Percentiles rank a stretch among this genome's conserved stretches.
Evolutionary conservation across 345 rosid genomes (phyloP).

Genomic region (Geranium rotundifolium): DNA sequence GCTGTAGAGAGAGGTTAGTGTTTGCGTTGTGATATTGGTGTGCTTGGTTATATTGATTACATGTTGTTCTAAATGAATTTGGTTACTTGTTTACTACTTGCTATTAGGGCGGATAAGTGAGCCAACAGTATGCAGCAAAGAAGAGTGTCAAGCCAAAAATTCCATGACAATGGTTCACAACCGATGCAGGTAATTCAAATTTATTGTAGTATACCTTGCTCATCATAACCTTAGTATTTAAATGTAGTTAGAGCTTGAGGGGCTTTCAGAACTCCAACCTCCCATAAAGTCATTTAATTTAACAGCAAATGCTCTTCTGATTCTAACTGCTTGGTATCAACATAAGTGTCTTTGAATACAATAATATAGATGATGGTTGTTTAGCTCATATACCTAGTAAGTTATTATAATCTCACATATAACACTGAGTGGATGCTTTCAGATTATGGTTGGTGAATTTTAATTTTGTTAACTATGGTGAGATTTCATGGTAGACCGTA

Average conservation of each 20-base stretch:
- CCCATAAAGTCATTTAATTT: no score
- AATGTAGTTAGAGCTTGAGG: background rate
- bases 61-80: constrained; percentile 3
- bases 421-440: no score
- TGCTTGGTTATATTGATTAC: background rate
- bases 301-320: background rate
- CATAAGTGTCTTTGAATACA: no score
- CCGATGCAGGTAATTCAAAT: constrained; percentile 62
- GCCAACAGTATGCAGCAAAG: constrained; percentile 65
- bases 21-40: constrained; percentile 6
- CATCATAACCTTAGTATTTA: background rate
- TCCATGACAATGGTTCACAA: constrained; percentile 84
- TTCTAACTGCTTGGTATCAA: no score
- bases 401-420: no score
- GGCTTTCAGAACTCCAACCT: no score
- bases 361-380: no score
- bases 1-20: constrained; percentile 88
- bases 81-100: constrained; percentile 7
- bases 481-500: no score
- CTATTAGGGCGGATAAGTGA: constrained; percentile 65
- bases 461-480: no score
- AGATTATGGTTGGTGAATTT: no score
- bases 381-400: no score
- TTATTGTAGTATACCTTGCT: constrained; percentile 4
- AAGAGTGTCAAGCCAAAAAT: constrained; percentile 80